Evolutionary conservation across 2,329 filamentous ascomycete species (phyloP), one percentile per base, ranked within the genome.

Genomic region (Coniochaeta sp.): DNA sequence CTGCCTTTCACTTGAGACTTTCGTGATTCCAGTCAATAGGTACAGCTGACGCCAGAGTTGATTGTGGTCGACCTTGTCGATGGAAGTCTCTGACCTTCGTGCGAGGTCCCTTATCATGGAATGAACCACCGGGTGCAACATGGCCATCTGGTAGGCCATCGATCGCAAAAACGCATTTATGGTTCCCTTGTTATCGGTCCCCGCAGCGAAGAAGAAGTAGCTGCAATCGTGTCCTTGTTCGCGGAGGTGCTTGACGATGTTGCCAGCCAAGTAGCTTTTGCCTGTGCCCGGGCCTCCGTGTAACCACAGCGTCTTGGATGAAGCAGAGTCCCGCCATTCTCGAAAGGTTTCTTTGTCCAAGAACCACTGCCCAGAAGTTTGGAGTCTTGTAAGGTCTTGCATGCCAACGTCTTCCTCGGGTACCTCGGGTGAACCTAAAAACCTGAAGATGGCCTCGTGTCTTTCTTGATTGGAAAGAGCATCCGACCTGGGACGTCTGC

Each of bases 131-230:
- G 56, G 52, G n/a, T 65, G 57, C 3, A 60, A 30, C 12, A 53
- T 53, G 13, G 63, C 61, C 63, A 67, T 64, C 52, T 68, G 65
- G 52, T 55, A 62, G 1, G 64, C 61, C 46, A 67, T 61, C 0
- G 62, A 64, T 2, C 61, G 49, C 6, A 68, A 33, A 1, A 62
- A 62, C 0, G 55, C 7, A 13, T 53, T 59, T 2, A 57, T 14
- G 8, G 45, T 58, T 1, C 35, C 52, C 62, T 81, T 82, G 56
- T 4, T 40, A 16, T 40, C 18, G 16, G 9, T 40, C 6, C 86
- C 22, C 22, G 4, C 10, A 24, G 12, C 12, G 42, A 47, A 47
- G 20, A 47, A 30, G 27, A 28, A 47, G 13, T 9, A 47, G 10
- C n/a, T 20, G 5, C 20, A 14, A 13, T 47, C 22, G 22, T 6